phyloP scores from a whole-genome alignment of 176 grass and related monocot genomes.

The Phyllostachys edulis region DNA sequence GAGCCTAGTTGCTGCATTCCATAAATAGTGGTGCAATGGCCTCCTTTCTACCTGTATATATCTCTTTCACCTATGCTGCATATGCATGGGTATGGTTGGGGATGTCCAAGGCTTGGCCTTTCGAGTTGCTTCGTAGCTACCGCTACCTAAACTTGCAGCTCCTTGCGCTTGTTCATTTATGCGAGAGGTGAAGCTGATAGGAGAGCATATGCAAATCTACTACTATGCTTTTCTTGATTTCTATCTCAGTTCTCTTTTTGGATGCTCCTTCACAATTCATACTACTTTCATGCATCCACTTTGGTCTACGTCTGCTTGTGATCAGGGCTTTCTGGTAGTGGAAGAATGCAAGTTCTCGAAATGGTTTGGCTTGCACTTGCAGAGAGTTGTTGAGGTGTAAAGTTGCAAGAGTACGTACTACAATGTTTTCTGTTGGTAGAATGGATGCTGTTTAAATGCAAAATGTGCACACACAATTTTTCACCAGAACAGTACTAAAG shows the following conservation, averaged over 20 bases:
- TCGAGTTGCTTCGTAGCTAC: constrained; percentile 21
- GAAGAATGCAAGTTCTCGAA: constrained; percentile 11
- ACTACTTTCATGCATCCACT: constrained; percentile 23
- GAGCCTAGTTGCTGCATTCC: constrained; percentile 14
- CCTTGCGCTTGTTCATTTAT: constrained; percentile 40
- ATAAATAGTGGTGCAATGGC: constrained; percentile 11
- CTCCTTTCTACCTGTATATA: constrained; percentile 37
- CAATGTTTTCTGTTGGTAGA: not conserved
- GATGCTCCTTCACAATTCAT: not conserved
- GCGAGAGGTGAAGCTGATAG: constrained; percentile 25
- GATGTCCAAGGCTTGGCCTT: constrained; percentile 30
- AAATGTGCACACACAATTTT: not conserved
- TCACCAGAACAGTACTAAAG: not conserved
- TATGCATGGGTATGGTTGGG: constrained; percentile 39
- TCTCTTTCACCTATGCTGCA: constrained; percentile 28
- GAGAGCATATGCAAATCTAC: constrained; percentile 17
- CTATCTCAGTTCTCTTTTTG: constrained; percentile 7
- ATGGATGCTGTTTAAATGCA: not conserved
- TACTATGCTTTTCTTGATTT: constrained; percentile 11
- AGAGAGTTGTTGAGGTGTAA: not conserved
- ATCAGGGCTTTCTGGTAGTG: constrained; percentile 15
- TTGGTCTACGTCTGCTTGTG: constrained; percentile 13
- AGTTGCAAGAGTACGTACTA: not conserved
- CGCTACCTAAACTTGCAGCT: constrained; percentile 51
- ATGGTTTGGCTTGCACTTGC: not conserved